These are phyloP conservation scores for Ensete glaucum DNA, from an alignment of 176 grass and related monocot species.

Conservation along the genomic window DNA sequence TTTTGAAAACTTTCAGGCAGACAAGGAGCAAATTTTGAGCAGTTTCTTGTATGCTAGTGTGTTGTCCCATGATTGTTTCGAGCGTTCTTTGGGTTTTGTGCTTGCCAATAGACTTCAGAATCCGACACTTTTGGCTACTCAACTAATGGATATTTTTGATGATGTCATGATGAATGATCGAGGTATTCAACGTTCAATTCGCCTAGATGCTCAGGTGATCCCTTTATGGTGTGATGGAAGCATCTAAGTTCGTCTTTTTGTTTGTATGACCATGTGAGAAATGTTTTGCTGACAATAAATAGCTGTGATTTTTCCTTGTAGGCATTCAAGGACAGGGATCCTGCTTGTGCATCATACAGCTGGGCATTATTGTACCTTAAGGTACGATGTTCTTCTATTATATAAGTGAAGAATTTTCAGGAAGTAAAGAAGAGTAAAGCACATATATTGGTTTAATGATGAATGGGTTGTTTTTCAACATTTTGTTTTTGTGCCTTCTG, in stretches of 20 bases:
- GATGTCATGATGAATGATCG: slow-evolving; percentile 82
- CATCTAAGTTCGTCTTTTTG: slow-evolving; percentile 13
- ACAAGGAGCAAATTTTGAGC: slow-evolving; percentile 96
- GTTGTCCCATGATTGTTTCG: slow-evolving; percentile 71
- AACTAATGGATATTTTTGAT: slow-evolving; percentile 90
- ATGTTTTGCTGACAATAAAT: slow-evolving; percentile 7
- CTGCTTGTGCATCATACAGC: slow-evolving; percentile 86
- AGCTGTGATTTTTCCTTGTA: slow-evolving; percentile 30
- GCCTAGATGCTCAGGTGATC: slow-evolving; percentile 90
- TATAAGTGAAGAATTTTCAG: not conserved
- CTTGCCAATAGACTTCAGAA: slow-evolving; percentile 92
- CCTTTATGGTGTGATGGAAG: not conserved
- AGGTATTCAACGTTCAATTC: slow-evolving; percentile 70
- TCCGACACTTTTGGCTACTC: slow-evolving; percentile 82
- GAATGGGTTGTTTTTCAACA: too few relatives aligned
- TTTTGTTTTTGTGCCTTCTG: not conserved
- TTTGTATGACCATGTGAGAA: not conserved
- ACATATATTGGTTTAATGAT: too few relatives aligned
- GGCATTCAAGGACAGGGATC: slow-evolving; percentile 96
- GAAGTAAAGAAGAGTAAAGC: too few relatives aligned
- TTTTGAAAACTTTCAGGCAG: slow-evolving; percentile 38
- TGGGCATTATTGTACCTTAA: slow-evolving; percentile 95
- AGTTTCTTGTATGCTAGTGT: slow-evolving; percentile 95
- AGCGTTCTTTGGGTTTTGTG: slow-evolving; percentile 73
- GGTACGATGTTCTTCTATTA: slow-evolving; percentile 26